These are phyloP conservation scores for Lentinula edodes DNA, from an alignment of 768 basidiomycete genomes.

Conservation along the genomic window DNA sequence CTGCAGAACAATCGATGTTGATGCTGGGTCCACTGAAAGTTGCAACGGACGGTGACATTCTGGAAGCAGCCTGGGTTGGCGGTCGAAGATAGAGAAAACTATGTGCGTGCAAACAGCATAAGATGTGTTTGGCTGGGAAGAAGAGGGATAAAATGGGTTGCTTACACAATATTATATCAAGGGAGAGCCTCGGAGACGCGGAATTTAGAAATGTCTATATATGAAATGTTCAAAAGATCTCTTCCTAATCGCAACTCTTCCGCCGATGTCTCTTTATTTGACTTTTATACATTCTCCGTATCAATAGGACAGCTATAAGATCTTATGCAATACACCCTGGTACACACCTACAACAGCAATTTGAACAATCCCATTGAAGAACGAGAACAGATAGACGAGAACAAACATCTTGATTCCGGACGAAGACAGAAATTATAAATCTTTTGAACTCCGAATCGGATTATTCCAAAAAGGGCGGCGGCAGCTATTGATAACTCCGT, in stretches of 20 bases:
- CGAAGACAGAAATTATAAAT: too few relatives aligned
- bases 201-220: not conserved
- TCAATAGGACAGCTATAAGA: not conserved
- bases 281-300: too few relatives aligned
- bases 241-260: not conserved
- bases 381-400: too few relatives aligned
- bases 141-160: slow-evolving; percentile 1
- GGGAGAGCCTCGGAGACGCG: slow-evolving; percentile 2
- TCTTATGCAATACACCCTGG: not conserved
- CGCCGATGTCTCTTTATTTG: not conserved
- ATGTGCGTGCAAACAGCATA: not conserved
- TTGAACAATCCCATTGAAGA: too few relatives aligned
- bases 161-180: slow-evolving; percentile 1
- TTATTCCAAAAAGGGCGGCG: too few relatives aligned
- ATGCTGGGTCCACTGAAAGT: slow-evolving; percentile 6
- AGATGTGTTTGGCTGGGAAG: not conserved
- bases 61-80: slow-evolving; percentile 16
- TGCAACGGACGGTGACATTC: slow-evolving; percentile 14
- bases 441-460: too few relatives aligned
- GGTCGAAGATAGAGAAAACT: slow-evolving; percentile 14
- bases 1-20: slow-evolving; percentile 10
- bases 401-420: too few relatives aligned
- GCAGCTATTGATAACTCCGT: too few relatives aligned
- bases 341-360: not conserved
- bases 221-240: not conserved